Base-by-base conservation (phyloP, 192 early-diverging fungal genomes). In the Coemansia umbellata region DNA sequence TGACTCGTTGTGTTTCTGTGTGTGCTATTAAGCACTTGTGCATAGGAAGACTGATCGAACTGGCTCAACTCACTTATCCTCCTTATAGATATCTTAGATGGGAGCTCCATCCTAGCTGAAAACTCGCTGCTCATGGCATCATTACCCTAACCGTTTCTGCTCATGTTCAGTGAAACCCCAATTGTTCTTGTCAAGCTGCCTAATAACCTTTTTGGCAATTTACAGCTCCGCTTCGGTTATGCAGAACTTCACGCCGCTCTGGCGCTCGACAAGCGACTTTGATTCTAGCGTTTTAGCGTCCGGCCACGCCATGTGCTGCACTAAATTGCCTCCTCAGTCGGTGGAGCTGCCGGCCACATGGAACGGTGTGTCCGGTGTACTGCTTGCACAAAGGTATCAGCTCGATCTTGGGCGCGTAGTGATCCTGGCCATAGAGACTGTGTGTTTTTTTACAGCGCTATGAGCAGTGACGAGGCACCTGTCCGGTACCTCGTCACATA, bases 401-500 rank as follows among this genome's bases (percentile, higher is more conserved):
- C 30, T 93, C 85, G 4, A 65, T 32, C 78, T 86, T 91, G n/a
- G 81, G 82, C 32, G 85, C 58, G 42, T 49, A 82, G 60, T 58
- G 55, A 55, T 52, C 68, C n/a, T 21, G 43, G 1, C 73, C 66
- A 49, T 47, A 69, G 41, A 40, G 57, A 55, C 33, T 78, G 42
- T 30, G 69, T n/a, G 47, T 81, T 36, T 76, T 76, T n/a, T 13
- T 61, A 63, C 21, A 94, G 58, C 8, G 85, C 74, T 0, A 94
- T 53, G 21, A 96, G 66, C 27, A 96, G 84, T 3, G 84, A 89
- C 66, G 90, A 96, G 3, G 84, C 81, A 4, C 89, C 91, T 0
- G 88, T 85, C 3, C 91, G 80, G 52, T 84, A 86, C 27, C 74
- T 50, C 19, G 93, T 92, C 21, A 93, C 76, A 56, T 96, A 96